Evolutionary conservation across 805 yeast species (phyloP).

Genomic region (Starmerella vitae): DNA sequence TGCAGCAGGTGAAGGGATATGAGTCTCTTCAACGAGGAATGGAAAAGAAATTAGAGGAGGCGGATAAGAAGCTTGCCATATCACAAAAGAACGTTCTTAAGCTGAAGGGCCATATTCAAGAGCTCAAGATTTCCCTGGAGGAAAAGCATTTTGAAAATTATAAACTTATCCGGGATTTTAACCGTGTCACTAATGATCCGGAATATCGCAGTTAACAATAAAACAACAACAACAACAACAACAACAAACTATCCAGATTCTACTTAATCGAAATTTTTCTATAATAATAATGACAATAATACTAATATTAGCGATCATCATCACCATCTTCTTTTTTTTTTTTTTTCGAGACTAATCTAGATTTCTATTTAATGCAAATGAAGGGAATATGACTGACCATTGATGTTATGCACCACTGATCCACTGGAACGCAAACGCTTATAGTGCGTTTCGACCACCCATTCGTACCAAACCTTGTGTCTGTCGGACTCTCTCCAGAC

Average conservation of each 20-base stretch:
- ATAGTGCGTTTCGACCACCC: conserved; percentile 29
- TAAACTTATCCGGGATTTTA: background rate
- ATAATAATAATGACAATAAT: too few species aligned
- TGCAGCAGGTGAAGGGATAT: conserved; percentile 25
- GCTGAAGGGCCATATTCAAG: conserved; percentile 24
- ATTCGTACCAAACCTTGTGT: conserved; percentile 49
- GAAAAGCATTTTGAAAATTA: conserved; percentile 29
- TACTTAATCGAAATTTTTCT: too few species aligned
- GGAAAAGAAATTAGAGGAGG: conserved; percentile 19
- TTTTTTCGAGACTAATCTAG: too few species aligned
- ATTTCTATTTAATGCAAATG: too few species aligned
- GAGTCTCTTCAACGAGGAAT: conserved; percentile 19
- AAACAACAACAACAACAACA: too few species aligned
- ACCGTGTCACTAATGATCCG: background rate
- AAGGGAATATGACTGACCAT: conserved; percentile 16
- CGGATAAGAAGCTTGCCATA: conserved; percentile 21
- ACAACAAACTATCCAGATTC: too few species aligned
- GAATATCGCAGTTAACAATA: too few species aligned
- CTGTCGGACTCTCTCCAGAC: conserved; percentile 36
- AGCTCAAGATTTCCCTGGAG: conserved; percentile 27
- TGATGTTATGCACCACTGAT: conserved; percentile 24
- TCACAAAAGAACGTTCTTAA: conserved; percentile 18
- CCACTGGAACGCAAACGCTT: conserved; percentile 21
- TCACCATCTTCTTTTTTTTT: too few species aligned
- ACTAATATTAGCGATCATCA: too few species aligned